Conservation (phyloP, 371 early-diverging fungal genomes). For the Actinomortierella wolfii region DNA sequence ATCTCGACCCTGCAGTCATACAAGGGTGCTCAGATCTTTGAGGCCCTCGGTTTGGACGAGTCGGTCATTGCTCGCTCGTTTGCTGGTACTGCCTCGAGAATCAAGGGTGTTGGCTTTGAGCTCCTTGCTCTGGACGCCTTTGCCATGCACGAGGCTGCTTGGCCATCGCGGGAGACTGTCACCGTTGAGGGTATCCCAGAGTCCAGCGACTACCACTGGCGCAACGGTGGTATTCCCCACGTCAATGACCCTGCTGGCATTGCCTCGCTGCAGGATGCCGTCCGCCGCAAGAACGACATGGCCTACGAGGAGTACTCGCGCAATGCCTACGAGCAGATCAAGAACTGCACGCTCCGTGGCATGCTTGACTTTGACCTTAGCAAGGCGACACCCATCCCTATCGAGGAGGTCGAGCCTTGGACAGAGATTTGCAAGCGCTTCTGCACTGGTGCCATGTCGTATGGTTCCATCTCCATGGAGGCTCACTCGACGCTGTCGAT, state of each 20-base stretch:
- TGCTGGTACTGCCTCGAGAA: slow-evolving; percentile 92
- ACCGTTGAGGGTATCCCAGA: slow-evolving; percentile 78
- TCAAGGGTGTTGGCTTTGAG: slow-evolving; percentile 90
- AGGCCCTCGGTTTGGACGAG: slow-evolving; percentile 91
- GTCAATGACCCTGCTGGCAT: slow-evolving; percentile 90
- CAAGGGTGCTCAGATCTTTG: slow-evolving; percentile 98
- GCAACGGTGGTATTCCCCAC: slow-evolving; percentile 90
- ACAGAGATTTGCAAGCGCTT: slow-evolving; percentile 93
- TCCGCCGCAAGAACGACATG: slow-evolving; percentile 85
- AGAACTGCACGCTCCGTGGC: slow-evolving; percentile 93
- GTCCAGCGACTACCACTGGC: slow-evolving; percentile 96
- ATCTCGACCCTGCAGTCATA: slow-evolving; percentile 96
- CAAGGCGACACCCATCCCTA: slow-evolving; percentile 73
- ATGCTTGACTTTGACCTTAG: slow-evolving; percentile 88
- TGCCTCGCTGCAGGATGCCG: slow-evolving; percentile 93
- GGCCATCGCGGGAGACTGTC: slow-evolving; percentile 73
- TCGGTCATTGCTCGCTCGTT: slow-evolving; percentile 91
- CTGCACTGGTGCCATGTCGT: slow-evolving; percentile 99
- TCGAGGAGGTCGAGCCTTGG: slow-evolving; percentile 98
- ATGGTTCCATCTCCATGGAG: slow-evolving; percentile 95
- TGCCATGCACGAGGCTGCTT: slow-evolving; percentile 85
- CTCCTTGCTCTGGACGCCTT: slow-evolving; percentile 90
- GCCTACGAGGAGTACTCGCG: slow-evolving; percentile 87
- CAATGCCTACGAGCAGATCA: slow-evolving; percentile 82
- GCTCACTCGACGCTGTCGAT: slow-evolving; percentile 90